phyloP scores from a whole-genome alignment of 2,329 filamentous ascomycete genomes.

The Alternaria sp. region DNA sequence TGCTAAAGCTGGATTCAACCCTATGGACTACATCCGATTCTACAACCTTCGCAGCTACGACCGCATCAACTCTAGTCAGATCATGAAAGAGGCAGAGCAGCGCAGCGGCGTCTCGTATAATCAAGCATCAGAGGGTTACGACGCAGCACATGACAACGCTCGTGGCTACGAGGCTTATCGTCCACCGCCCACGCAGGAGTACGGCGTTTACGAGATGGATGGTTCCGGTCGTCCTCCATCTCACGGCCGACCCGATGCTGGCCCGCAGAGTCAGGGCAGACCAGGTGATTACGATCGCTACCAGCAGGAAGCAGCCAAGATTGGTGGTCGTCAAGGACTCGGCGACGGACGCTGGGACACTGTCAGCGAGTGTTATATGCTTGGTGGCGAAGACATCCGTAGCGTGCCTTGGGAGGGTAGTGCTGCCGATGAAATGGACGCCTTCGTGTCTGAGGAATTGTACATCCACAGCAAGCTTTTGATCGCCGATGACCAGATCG shows the following conservation, averaged over 20 bases:
- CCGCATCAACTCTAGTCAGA: conserved; percentile 74
- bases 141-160: conserved; percentile 60
- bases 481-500: conserved; percentile 82
- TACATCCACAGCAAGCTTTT: conserved; percentile 75
- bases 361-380: conserved; percentile 84
- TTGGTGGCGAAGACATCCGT: conserved; percentile 74
- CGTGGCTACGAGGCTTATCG: conserved; percentile 48
- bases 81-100: conserved; percentile 68
- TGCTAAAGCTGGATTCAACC: conserved; percentile 71
- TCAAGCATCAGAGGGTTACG: conserved; percentile 69
- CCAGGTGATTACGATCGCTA: conserved; percentile 69
- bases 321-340: conserved; percentile 57
- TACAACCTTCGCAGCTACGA: conserved; percentile 88
- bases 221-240: conserved; percentile 24
- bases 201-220: conserved; percentile 49
- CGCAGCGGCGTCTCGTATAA: conserved; percentile 73
- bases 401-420: conserved; percentile 67
- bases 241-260: conserved; percentile 31
- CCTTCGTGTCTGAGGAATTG: conserved; percentile 69
- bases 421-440: conserved; percentile 65
- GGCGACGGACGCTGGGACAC: conserved; percentile 72
- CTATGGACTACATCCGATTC: conserved; percentile 78
- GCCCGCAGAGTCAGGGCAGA: conserved; percentile 33
- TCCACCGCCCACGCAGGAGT: conserved; percentile 45
- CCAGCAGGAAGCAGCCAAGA: conserved; percentile 70